Conservation (phyloP, 495 filamentous ascomycete species). For the Hypoxylon trugodes region DNA sequence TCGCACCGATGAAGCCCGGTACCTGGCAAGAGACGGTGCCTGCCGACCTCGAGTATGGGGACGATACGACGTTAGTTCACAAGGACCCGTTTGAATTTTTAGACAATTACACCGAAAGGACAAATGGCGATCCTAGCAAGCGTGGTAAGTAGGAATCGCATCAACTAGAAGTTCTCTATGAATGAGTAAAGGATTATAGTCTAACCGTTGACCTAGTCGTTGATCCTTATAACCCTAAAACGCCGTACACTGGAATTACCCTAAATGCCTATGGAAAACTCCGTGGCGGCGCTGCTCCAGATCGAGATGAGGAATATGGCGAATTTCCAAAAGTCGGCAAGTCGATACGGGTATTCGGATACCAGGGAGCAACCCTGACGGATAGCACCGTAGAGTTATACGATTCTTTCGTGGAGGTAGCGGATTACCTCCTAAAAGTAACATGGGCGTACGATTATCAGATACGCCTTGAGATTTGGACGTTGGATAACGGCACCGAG, state of each 20-base stretch:
- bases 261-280: constrained; percentile 28
- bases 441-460: constrained; percentile 10
- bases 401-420: constrained; percentile 1
- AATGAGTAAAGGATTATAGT: too few species aligned
- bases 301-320: background rate
- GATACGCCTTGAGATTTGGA: constrained; percentile 38
- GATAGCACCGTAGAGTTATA: background rate
- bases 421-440: constrained; percentile 18
- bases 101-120: constrained; percentile 14
- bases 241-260: background rate
- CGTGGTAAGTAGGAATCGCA: constrained; percentile 10
- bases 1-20: constrained; percentile 37
- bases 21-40: background rate
- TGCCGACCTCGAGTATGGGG: constrained; percentile 18
- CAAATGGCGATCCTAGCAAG: constrained; percentile 1
- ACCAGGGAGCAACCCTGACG: constrained; percentile 11
- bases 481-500: too few species aligned
- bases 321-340: too few species aligned
- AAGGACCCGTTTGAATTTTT: constrained; percentile 29
- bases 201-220: background rate
- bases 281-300: constrained; percentile 37
- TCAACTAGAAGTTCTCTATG: background rate
- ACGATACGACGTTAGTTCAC: background rate
- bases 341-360: constrained; percentile 15
- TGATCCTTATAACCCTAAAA: background rate